phyloP scores from a whole-genome alignment of 176 grass and related monocot genomes.

The Ensete ventricosum region DNA sequence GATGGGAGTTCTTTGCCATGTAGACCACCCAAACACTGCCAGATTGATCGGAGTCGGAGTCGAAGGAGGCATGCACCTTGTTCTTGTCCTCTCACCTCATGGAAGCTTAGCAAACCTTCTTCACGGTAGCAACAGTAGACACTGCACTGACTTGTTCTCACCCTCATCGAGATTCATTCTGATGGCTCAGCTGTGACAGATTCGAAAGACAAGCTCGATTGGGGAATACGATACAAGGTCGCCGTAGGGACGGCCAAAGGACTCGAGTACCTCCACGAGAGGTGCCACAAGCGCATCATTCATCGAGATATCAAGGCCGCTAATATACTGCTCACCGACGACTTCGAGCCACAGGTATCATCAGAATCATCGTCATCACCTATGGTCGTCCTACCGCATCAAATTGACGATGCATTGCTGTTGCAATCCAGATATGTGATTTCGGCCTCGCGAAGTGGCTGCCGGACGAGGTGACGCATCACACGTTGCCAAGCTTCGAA shows the following conservation, averaged over 20 bases:
- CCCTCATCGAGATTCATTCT: too few species aligned
- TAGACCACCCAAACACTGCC: conserved; percentile 63
- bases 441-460: conserved; percentile 88
- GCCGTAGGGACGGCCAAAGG: conserved; percentile 51
- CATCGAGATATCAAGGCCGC: conserved; percentile 72
- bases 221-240: conserved; percentile 46
- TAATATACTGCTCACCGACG: conserved; percentile 66
- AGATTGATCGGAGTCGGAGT: conserved; percentile 54
- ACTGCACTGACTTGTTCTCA: not conserved
- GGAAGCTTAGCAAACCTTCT: conserved; percentile 62
- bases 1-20: conserved; percentile 51
- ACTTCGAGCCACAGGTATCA: conserved; percentile 58
- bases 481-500: conserved; percentile 57
- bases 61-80: conserved; percentile 73
- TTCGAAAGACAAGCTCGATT: conserved; percentile 35
- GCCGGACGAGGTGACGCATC: conserved; percentile 58
- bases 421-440: conserved; percentile 57
- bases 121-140: conserved; percentile 22
- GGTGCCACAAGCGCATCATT: conserved; percentile 53
- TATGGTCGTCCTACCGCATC: not conserved
- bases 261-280: conserved; percentile 74
- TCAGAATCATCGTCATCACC: not conserved
- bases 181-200: conserved; percentile 1
- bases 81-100: conserved; percentile 49
- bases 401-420: not conserved